A percentile compares a stretch with the other conserved stretches of the same genome.
Evolutionary conservation across 805 yeast species (phyloP).

Genomic region (Scheffersomyces lignosus): DNA sequence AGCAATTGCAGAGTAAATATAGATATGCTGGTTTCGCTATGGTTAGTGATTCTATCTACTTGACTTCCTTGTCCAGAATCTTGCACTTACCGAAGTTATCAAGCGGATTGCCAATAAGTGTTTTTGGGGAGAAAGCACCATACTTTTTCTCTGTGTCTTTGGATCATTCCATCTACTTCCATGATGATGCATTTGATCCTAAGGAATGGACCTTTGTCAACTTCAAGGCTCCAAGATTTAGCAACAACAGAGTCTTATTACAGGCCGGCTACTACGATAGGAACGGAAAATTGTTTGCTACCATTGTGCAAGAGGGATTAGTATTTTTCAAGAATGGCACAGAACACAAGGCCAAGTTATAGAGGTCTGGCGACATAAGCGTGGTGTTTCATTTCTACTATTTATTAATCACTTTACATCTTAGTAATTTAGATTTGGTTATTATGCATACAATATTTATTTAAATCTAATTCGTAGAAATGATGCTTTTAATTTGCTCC

Average conservation of each 20-base stretch:
- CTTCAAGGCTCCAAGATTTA: conserved; percentile 28
- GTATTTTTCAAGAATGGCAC: conserved; percentile 22
- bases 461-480: too few species aligned
- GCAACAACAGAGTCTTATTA: conserved; percentile 31
- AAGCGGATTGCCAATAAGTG: conserved; percentile 10
- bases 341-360: conserved; percentile 22
- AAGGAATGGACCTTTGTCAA: conserved; percentile 30
- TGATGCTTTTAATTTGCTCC: too few species aligned
- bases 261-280: conserved; percentile 30
- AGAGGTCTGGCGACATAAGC: neutral
- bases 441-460: too few species aligned
- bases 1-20: conserved; percentile 12
- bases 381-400: neutral
- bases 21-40: conserved; percentile 34
- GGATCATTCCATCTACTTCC: conserved; percentile 37
- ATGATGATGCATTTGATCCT: conserved; percentile 36
- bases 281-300: conserved; percentile 29
- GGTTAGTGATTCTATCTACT: conserved; percentile 32
- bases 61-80: conserved; percentile 28
- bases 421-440: too few species aligned
- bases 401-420: too few species aligned
- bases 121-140: conserved; percentile 23
- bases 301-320: conserved; percentile 36
- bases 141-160: conserved; percentile 32
- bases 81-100: conserved; percentile 24